Evolutionary conservation across 768 basidiomycete genomes (phyloP).

Genomic region (Holtermanniella nyarrowii): DNA sequence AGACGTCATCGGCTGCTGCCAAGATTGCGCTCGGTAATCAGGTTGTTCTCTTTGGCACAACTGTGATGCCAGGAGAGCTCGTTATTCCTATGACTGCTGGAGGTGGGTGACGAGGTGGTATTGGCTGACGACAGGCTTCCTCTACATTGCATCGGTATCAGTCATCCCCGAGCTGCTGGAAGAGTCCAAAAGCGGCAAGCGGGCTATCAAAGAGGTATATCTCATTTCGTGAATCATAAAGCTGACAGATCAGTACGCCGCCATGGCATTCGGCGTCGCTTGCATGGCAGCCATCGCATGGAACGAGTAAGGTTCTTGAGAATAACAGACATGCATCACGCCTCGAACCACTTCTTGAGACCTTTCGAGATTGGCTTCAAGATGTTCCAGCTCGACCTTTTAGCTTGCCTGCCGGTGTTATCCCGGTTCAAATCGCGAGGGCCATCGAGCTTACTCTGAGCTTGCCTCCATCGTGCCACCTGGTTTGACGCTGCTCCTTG

Average conservation of each 20-base stretch:
- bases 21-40: conserved; percentile 69
- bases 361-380: too few relatives aligned
- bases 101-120: conserved; percentile 15
- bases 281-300: conserved; percentile 56
- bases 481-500: too few relatives aligned
- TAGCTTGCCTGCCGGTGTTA: too few relatives aligned
- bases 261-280: conserved; percentile 78
- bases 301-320: conserved; percentile 41
- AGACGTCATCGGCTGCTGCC: conserved; percentile 20
- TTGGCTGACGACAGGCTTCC: conserved; percentile 50
- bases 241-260: conserved; percentile 56
- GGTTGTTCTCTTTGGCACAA: conserved; percentile 71
- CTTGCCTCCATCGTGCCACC: not conserved
- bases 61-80: conserved; percentile 64
- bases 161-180: conserved; percentile 77
- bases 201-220: conserved; percentile 83
- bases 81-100: conserved; percentile 48
- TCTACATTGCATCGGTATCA: conserved; percentile 87
- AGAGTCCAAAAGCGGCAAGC: conserved; percentile 76
- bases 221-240: not conserved
- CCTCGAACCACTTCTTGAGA: too few relatives aligned
- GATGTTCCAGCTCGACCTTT: too few relatives aligned
- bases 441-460: not conserved
- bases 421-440: too few relatives aligned
- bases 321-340: too few relatives aligned